Evolutionary conservation across 164 flowering plant genomes (phyloP), one percentile per base, ranked within the genome.

Genomic region (Aristolochia contorta): DNA sequence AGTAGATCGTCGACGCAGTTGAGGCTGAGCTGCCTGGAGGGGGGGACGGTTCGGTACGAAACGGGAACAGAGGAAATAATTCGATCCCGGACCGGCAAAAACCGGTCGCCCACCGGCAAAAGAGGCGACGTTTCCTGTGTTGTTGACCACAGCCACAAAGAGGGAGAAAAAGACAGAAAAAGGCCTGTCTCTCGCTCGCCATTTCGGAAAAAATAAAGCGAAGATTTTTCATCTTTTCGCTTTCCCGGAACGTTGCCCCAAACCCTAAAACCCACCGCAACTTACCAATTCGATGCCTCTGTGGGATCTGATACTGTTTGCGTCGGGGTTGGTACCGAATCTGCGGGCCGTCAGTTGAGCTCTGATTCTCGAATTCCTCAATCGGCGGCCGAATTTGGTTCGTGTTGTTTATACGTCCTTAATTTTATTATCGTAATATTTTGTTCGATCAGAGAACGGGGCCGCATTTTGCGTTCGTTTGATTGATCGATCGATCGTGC

Each of bases 81-180:
- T 37, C 43, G 9, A 54, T 22, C 60, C 57, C 57, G 51, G 65
- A 65, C 72, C 65, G 72, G 72, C 61, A 56, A 57, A 59, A 59
- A 59, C 60, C 59, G 65, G 67, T 65, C 13, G 47, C 27, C 47
- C 33, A 69, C 72, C 72, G 68, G 63, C 48, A 60, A 69, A 69
- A 71, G 60, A 55, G 74, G 74, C 74, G 60, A 62, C 67, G 60
- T 58, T 62, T 46, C 65, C 65, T 52, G 47, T 55, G 57, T 60
- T 65, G 19, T 49, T 61, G 57, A 49, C 49, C 60, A 9, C 16
- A 4, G 14, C 22, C 22, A 16, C 25, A 58, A 20, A 14, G 32
- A 53, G 56, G 23, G 1, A 65, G 24, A 54, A 54, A 43, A 7
- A 37, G 13, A 16, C 2, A 65, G 24, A 54, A 54, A 43, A 7